These are phyloP conservation scores for Seiridium cupressi DNA, from an alignment of 2,329 filamentous ascomycete genomes.

Conservation along the genomic window DNA sequence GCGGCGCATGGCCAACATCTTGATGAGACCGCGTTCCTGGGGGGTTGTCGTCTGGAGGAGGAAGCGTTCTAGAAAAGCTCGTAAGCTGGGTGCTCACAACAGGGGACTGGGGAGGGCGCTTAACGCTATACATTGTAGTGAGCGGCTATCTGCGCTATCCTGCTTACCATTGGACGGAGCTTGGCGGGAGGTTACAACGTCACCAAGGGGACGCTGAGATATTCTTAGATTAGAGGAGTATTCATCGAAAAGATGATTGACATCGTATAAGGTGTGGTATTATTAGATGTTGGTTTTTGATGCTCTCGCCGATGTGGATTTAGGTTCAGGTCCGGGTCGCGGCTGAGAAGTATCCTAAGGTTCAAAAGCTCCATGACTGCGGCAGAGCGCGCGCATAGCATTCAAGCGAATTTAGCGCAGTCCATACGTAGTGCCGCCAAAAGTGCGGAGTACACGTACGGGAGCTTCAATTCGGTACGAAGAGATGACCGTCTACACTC, in stretches of 20 bases:
- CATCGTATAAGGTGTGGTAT: neutral
- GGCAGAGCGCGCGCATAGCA: no score
- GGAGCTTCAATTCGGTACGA: no score
- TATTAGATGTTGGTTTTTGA: neutral
- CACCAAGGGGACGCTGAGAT: neutral
- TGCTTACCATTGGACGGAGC: neutral
- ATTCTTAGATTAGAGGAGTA: neutral
- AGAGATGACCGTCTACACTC: no score
- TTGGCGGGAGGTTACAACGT: neutral
- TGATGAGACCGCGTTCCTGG: neutral
- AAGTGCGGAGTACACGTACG: no score
- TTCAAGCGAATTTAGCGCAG: no score
- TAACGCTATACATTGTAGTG: neutral
- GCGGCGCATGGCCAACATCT: neutral
- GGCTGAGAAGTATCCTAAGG: no score
- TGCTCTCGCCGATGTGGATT: neutral
- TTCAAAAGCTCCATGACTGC: no score
- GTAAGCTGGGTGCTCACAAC: neutral
- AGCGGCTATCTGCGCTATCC: neutral
- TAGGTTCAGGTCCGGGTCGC: no score
- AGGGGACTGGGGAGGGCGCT: neutral
- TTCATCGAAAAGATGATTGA: neutral
- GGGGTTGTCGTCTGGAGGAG: neutral
- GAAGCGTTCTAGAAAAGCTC: constrained; percentile 7
- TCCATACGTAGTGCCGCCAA: no score